Percentiles rank a stretch among this genome's conserved stretches.
Evolutionary conservation across 208 protist species (phyloP).

Genomic region (Leishmania braziliensis): DNA sequence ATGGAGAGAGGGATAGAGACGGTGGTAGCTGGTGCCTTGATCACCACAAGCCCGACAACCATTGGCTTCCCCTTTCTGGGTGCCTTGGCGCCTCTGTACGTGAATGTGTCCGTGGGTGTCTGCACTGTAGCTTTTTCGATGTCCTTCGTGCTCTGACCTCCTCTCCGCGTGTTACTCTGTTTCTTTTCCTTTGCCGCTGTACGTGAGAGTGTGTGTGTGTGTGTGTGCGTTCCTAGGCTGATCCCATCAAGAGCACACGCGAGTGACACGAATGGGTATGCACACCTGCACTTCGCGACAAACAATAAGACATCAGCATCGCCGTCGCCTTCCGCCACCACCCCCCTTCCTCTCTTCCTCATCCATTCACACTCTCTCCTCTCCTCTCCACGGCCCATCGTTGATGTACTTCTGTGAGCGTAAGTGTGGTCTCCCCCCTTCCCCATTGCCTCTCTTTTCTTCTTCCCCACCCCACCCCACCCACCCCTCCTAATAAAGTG

Average conservation of each 20-base stretch:
- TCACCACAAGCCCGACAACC: not conserved
- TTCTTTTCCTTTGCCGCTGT: not conserved
- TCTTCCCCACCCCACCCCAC: not conserved
- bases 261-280: not conserved
- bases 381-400: too few species aligned
- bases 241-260: constrained; percentile 8
- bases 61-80: not conserved
- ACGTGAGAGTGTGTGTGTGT: constrained; percentile 1
- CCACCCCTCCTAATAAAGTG: not conserved
- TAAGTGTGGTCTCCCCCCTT: too few species aligned
- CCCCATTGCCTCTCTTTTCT: not conserved
- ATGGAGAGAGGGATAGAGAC: not conserved
- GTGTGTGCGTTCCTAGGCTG: not conserved
- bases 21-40: not conserved
- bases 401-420: too few species aligned
- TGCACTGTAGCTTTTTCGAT: not conserved
- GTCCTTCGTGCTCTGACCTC: not conserved
- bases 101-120: constrained; percentile 12
- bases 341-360: not conserved
- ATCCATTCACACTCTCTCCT: not conserved
- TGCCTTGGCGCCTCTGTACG: constrained; percentile 9
- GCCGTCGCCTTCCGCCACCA: not conserved
- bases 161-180: not conserved
- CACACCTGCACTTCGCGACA: not conserved
- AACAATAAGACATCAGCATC: not conserved